Conservation (phyloP, 192 early-diverging fungal species). For the Coemansia biformis region DNA sequence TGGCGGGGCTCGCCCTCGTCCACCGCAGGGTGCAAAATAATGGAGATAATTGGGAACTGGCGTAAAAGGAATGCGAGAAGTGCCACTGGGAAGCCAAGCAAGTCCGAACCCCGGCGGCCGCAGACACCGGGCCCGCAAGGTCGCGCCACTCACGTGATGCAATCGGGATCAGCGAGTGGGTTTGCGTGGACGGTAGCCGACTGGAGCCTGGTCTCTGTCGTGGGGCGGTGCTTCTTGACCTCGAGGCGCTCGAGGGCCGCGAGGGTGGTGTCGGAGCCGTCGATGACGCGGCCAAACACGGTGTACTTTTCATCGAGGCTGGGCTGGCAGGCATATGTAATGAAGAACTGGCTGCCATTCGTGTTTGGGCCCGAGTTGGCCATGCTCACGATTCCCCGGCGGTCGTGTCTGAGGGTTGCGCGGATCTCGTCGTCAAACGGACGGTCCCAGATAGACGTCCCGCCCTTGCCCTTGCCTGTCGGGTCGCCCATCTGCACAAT, state of each 20-base stretch:
- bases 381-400: slow-evolving; percentile 86
- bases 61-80: too few relatives aligned
- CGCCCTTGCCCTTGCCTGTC: slow-evolving; percentile 80
- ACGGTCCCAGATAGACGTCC: slow-evolving; percentile 77
- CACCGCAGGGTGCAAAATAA: too few relatives aligned
- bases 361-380: slow-evolving; percentile 87
- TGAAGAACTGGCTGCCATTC: slow-evolving; percentile 89
- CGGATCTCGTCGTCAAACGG: slow-evolving; percentile 80
- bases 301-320: slow-evolving; percentile 90
- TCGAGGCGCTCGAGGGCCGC: slow-evolving; percentile 82
- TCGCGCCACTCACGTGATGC: slow-evolving; percentile 12
- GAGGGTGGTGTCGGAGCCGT: slow-evolving; percentile 74
- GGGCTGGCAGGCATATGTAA: slow-evolving; percentile 80
- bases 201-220: slow-evolving; percentile 69
- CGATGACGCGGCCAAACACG: slow-evolving; percentile 66
- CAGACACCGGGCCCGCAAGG: too few relatives aligned
- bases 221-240: slow-evolving; percentile 75
- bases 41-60: too few relatives aligned
- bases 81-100: too few relatives aligned
- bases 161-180: slow-evolving; percentile 71
- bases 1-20: too few relatives aligned
- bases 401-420: slow-evolving; percentile 76
- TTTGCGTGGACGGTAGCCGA: slow-evolving; percentile 89
- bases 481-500: slow-evolving; percentile 91
- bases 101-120: too few relatives aligned